Evolutionary conservation across 169 alveolate species (phyloP).

Genomic region (Cryptosporidium parvum): DNA sequence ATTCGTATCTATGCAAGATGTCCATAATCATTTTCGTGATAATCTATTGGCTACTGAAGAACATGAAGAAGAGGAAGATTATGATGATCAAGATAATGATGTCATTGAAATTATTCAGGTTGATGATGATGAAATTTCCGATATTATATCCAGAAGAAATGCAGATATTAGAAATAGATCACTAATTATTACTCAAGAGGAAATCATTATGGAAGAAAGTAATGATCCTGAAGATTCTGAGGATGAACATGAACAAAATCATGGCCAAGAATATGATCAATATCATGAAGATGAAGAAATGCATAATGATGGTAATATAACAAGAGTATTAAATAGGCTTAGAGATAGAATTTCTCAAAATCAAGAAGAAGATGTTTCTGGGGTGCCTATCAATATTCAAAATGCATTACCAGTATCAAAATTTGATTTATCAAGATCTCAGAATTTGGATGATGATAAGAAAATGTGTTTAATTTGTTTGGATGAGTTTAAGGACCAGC

Average conservation of each 20-base stretch:
- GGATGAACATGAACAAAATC: neutral
- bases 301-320: neutral
- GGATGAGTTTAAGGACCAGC: slow-evolving; percentile 78
- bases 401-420: slow-evolving; percentile 51
- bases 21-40: neutral
- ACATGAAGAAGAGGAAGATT: neutral
- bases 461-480: slow-evolving; percentile 81
- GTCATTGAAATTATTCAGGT: slow-evolving; percentile 35
- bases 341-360: neutral
- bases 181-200: slow-evolving; percentile 12
- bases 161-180: slow-evolving; percentile 39
- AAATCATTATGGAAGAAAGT: slow-evolving; percentile 8
- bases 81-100: neutral
- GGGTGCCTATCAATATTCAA: slow-evolving; percentile 36
- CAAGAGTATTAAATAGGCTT: neutral
- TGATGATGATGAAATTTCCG: slow-evolving; percentile 21
- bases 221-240: neutral
- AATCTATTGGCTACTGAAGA: neutral
- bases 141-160: slow-evolving; percentile 19
- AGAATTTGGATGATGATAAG: slow-evolving; percentile 65
- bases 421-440: slow-evolving; percentile 35
- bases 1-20: neutral
- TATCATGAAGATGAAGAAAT: neutral
- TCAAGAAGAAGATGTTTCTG: slow-evolving; percentile 2
- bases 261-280: neutral